Conservation (phyloP, 73 alveolate species). For the Paramecium primaurelia region DNA sequence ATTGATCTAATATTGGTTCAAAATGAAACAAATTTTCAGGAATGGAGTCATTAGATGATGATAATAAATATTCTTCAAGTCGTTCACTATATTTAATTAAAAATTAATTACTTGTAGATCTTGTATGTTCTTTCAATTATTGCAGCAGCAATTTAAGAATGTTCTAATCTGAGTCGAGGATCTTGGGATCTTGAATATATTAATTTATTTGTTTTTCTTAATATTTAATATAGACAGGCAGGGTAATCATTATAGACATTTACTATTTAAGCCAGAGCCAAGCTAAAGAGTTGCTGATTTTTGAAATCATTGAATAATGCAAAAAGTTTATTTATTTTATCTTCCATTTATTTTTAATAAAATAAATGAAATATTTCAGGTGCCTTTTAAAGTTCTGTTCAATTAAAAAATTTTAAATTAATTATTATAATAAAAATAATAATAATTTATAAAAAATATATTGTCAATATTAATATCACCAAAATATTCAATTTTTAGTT, state of each 20-base stretch:
- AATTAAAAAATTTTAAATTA: neutral
- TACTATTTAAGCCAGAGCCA: slow-evolving; percentile 30
- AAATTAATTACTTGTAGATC: neutral
- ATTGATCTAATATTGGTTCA: neutral
- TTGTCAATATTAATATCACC: neutral
- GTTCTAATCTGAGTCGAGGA: slow-evolving; percentile 32
- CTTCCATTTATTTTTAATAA: slow-evolving; percentile 42
- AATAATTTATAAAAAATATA: neutral
- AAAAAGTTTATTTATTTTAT: slow-evolving; percentile 42
- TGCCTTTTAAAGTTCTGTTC: slow-evolving; percentile 32
- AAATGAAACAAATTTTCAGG: slow-evolving; percentile 37
- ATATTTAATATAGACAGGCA: slow-evolving; percentile 20
- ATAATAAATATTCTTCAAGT: neutral
- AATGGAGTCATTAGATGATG: neutral
- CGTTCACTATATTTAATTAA: neutral
- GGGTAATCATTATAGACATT: slow-evolving; percentile 34
- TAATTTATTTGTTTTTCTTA: slow-evolving; percentile 2
- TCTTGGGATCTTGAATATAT: neutral
- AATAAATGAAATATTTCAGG: neutral
- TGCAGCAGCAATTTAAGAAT: slow-evolving; percentile 29
- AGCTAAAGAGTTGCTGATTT: slow-evolving; percentile 24
- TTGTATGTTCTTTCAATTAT: slow-evolving; percentile 26
- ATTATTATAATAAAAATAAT: neutral
- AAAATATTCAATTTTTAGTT: neutral
- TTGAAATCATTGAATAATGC: slow-evolving; percentile 27